These are phyloP conservation scores for Thraustotheca clavata DNA, from an alignment of 352 stramenopile species.

Conservation along the genomic window DNA sequence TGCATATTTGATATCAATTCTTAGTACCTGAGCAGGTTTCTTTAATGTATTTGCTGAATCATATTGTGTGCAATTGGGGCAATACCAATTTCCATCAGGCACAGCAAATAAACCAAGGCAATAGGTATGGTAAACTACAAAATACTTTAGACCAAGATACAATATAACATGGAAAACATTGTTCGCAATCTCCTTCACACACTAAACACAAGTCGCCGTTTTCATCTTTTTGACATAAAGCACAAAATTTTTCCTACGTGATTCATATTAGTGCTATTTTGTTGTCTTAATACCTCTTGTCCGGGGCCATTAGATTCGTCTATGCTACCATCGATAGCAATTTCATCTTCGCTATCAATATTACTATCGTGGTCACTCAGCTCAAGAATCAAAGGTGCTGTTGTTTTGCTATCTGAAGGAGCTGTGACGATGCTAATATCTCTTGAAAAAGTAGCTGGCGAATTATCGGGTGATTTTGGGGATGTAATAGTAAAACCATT, in stretches of 20 bases:
- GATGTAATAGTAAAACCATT: too few relatives aligned
- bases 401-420: too few relatives aligned
- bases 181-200: slow-evolving; percentile 10
- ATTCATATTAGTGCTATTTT: too few relatives aligned
- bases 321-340: too few relatives aligned
- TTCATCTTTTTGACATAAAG: background rate
- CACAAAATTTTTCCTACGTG: background rate
- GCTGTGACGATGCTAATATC: too few relatives aligned
- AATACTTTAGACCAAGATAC: background rate
- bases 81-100: slow-evolving; percentile 9
- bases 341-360: background rate
- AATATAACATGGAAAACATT: background rate
- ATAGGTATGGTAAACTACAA: slow-evolving; percentile 21
- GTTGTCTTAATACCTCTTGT: background rate
- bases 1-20: too few relatives aligned
- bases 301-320: background rate
- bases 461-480: too few relatives aligned
- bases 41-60: too few relatives aligned
- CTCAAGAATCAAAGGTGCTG: background rate
- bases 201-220: slow-evolving; percentile 1
- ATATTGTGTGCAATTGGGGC: too few relatives aligned
- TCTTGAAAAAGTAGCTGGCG: too few relatives aligned
- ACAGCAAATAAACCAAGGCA: slow-evolving; percentile 9
- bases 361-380: background rate
- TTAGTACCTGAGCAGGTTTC: too few relatives aligned